Evolutionary conservation across 495 filamentous ascomycete species (phyloP), one percentile per base, ranked within the genome.

Genomic region (Clavariopsis aquatica): DNA sequence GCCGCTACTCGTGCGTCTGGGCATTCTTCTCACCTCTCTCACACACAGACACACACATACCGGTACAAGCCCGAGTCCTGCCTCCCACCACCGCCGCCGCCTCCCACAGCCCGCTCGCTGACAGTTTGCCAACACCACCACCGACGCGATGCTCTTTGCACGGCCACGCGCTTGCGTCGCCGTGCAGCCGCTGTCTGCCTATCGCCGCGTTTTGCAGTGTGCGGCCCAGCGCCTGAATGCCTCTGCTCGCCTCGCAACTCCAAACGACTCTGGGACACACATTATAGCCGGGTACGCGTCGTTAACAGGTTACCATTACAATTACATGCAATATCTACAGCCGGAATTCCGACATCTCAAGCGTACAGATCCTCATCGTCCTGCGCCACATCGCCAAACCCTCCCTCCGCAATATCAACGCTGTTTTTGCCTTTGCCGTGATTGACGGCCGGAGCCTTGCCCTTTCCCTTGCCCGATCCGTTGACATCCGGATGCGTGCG

Each of bases 381-480:
- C 41, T 65, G 60, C 9, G 70, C 72, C 26, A 70, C 70, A 34
- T 74, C 70, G 1, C 64, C 64, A 59, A 74, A 74, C n/a, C 64
- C 72, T 7, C 69, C 66, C 28, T 63, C 65, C n/a, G 59, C 65
- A 22, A 64, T 68, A 22, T 62, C 57, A 3, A 71, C 51, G 47
- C 64, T 60, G 17, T 51, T 66, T 28, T 84, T 85, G 23, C 80
- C 81, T 64, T 86, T 87, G 17, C 76, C 78, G 47, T 81, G 53
- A 34, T 24, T 31, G 6, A 60, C 49, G 81, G 23, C 45, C n/a
- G 38, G 8, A 45, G 28, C 79, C 81, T 68, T 87, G 84, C 29
- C 77, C 78, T 57, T 82, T 81, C 52, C 61, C 58, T 46, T 38
- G 64, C 57, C 72, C 65, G 17, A 31, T 12, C 68, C 70, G 51